Percentiles rank a stretch among this genome's conserved stretches.
phyloP scores from a whole-genome alignment of 2,329 filamentous ascomycete species.

The Cadophora gregata region DNA sequence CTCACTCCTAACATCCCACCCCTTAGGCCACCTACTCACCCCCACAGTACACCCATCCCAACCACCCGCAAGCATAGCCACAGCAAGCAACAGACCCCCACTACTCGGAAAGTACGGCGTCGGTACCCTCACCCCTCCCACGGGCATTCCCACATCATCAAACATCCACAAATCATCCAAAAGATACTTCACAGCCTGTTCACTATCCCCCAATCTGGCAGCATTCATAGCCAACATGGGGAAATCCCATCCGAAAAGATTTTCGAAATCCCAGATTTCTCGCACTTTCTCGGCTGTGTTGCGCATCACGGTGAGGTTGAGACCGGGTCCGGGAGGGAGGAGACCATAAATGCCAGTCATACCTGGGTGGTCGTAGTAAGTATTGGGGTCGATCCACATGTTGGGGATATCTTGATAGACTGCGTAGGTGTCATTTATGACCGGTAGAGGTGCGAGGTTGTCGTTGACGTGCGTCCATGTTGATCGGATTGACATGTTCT shows the following conservation, averaged over 20 bases:
- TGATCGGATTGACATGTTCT: constrained; percentile 45
- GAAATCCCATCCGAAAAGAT: constrained; percentile 54
- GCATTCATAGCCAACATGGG: constrained; percentile 55
- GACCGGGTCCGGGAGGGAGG: constrained; percentile 43
- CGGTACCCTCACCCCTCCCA: constrained; percentile 57
- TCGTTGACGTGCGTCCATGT: background rate
- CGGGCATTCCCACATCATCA: constrained; percentile 61
- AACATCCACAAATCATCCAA: constrained; percentile 58
- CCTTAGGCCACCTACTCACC: background rate
- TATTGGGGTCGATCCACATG: constrained; percentile 51
- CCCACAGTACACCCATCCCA: constrained; percentile 50
- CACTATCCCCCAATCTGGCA: constrained; percentile 49
- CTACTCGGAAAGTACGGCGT: constrained; percentile 63
- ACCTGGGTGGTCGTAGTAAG: constrained; percentile 52
- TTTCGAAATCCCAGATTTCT: constrained; percentile 50
- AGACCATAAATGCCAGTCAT: constrained; percentile 53
- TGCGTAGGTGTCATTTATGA: constrained; percentile 56
- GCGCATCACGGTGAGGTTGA: constrained; percentile 46
- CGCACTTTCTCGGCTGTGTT: constrained; percentile 49
- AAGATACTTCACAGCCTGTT: constrained; percentile 50
- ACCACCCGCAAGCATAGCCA: constrained; percentile 62
- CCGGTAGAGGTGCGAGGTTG: constrained; percentile 56
- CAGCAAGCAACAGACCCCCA: constrained; percentile 55
- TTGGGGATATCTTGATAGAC: constrained; percentile 59
- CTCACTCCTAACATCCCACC: constrained; percentile 55